Evolutionary conservation across 2,329 filamentous ascomycete genomes (phyloP).

Genomic region (Neofusicoccum umdonicola): DNA sequence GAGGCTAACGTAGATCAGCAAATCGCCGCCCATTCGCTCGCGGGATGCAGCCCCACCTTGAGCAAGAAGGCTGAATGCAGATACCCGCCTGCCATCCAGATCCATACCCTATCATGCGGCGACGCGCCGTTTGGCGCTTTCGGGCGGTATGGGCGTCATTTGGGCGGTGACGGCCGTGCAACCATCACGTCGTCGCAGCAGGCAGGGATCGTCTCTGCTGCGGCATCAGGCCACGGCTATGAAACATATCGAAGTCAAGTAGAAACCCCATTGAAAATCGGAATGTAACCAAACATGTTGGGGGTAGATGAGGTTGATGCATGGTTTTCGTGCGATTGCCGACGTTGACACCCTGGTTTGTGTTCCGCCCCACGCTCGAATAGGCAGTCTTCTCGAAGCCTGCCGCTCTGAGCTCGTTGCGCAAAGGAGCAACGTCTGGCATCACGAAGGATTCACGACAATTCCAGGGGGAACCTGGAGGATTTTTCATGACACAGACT

Average conservation of each 20-base stretch:
- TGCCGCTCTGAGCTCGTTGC: neutral
- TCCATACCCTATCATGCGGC: neutral
- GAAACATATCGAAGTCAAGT: neutral
- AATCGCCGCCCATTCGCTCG: too few relatives aligned
- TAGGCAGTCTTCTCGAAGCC: neutral
- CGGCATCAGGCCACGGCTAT: neutral
- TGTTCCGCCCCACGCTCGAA: neutral
- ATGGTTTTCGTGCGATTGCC: neutral
- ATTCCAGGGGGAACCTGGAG: too few relatives aligned
- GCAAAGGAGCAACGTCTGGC: neutral
- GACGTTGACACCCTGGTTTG: neutral
- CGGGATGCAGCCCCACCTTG: neutral
- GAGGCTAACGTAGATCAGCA: too few relatives aligned
- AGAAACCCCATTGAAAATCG: too few relatives aligned
- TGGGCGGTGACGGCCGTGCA: slow-evolving; percentile 7
- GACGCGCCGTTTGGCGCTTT: neutral
- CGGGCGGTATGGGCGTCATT: neutral
- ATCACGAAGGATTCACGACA: neutral
- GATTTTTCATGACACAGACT: too few relatives aligned
- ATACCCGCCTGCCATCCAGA: neutral
- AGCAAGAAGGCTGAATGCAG: neutral
- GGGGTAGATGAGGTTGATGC: neutral
- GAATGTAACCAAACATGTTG: neutral
- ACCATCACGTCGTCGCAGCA: neutral
- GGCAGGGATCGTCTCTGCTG: neutral